Percentiles rank a stretch among this genome's conserved stretches.
Evolutionary conservation across 192 early-diverging fungal species (phyloP).

Genomic region (Fimicolochytrium jonesii): DNA sequence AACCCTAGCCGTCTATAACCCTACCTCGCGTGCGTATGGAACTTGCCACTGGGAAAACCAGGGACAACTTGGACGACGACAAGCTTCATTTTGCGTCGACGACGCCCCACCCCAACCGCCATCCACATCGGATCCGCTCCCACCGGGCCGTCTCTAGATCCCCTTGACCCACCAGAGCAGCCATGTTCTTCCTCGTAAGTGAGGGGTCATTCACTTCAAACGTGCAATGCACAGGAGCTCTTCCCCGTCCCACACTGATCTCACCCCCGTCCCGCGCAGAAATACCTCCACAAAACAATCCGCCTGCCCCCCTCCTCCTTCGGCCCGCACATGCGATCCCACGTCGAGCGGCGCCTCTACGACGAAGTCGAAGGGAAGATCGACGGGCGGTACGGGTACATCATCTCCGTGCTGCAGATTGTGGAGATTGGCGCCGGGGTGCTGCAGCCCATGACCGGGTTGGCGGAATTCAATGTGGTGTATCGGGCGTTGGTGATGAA

Average conservation of each 20-base stretch:
- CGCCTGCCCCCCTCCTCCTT: constrained; percentile 90
- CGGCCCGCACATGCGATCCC: constrained; percentile 59
- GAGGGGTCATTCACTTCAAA: not conserved
- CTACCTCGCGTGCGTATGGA: too few relatives aligned
- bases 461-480: constrained; percentile 88
- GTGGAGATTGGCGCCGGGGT: constrained; percentile 72
- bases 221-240: not conserved
- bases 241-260: not conserved
- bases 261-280: constrained; percentile 27
- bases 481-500: constrained; percentile 96
- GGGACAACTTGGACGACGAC: too few relatives aligned
- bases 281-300: constrained; percentile 90
- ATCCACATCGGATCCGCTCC: too few relatives aligned
- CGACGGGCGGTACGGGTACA: constrained; percentile 88
- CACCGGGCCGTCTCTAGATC: too few relatives aligned
- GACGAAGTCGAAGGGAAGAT: constrained; percentile 95
- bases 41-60: too few relatives aligned
- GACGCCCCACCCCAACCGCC: too few relatives aligned
- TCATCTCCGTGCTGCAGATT: constrained; percentile 79
- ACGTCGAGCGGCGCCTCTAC: constrained; percentile 80
- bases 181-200: not conserved
- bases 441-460: constrained; percentile 68
- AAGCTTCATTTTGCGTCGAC: too few relatives aligned
- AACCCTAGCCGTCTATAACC: too few relatives aligned
- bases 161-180: not conserved